Evolutionary conservation across 1,284 basidiomycete species (phyloP).

Genomic region (Trichosporon sp.): DNA sequence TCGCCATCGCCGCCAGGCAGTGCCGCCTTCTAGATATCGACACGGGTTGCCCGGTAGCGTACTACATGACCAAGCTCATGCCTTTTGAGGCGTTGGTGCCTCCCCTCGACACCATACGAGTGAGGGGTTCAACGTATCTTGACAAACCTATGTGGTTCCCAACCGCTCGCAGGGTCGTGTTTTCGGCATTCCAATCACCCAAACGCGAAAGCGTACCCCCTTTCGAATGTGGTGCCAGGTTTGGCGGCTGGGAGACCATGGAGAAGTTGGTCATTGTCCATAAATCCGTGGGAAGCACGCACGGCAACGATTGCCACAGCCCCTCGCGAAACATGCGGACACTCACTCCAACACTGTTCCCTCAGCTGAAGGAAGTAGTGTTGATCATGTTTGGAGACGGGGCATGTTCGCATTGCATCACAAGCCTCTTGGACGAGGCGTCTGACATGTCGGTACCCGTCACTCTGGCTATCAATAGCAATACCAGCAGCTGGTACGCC

Average conservation of each 20-base stretch:
- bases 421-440: not conserved
- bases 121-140: not conserved
- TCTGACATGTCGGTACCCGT: not conserved
- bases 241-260: not conserved
- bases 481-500: not conserved
- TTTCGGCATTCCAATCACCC: not conserved
- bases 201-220: no score
- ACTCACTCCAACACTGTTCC: not conserved
- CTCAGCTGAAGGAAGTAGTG: not conserved
- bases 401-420: not conserved
- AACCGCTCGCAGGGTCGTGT: not conserved
- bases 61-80: no score
- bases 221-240: not conserved
- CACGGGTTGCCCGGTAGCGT: no score
- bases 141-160: not conserved
- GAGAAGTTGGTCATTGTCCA: not conserved
- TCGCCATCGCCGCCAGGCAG: not conserved
- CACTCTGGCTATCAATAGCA: not conserved
- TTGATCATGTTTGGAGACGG: not conserved
- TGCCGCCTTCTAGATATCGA: not conserved
- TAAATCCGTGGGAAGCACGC: no score
- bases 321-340: no score
- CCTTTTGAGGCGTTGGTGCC: not conserved
- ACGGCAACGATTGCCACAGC: no score
- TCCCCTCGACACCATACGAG: not conserved